Percentiles rank a stretch among this genome's conserved stretches.
These are phyloP conservation scores for Cordyceps fumosorosea DNA, from an alignment of 2,329 filamentous ascomycete species.

Conservation along the genomic window DNA sequence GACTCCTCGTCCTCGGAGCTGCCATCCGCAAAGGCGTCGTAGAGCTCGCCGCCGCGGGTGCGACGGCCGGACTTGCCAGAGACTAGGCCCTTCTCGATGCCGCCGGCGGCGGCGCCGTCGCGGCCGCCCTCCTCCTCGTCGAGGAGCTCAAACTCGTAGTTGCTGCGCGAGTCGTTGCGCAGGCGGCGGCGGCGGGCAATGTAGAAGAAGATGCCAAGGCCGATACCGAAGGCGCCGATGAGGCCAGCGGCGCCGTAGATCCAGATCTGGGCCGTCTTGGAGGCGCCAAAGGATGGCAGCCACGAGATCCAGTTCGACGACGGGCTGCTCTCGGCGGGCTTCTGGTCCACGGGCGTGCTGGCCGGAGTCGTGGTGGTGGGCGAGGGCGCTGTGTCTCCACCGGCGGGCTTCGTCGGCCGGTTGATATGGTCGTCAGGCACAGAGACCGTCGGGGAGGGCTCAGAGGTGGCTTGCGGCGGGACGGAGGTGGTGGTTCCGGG, in stretches of 20 bases:
- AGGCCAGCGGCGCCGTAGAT: slow-evolving; percentile 83
- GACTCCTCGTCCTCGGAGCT: slow-evolving; percentile 53
- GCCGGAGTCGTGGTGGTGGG: slow-evolving; percentile 19
- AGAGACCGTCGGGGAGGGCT: slow-evolving; percentile 37
- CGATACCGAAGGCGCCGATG: slow-evolving; percentile 76
- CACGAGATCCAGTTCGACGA: slow-evolving; percentile 75
- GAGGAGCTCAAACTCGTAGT: slow-evolving; percentile 92
- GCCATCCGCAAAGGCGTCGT: slow-evolving; percentile 94
- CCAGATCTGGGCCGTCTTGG: slow-evolving; percentile 83
- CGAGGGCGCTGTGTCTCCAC: slow-evolving; percentile 25
- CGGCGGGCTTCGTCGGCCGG: slow-evolving; percentile 47
- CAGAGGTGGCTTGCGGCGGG: slow-evolving; percentile 44
- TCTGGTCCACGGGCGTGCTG: slow-evolving; percentile 25
- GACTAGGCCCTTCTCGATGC: slow-evolving; percentile 37
- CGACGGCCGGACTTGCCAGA: slow-evolving; percentile 39
- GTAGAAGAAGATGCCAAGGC: slow-evolving; percentile 75
- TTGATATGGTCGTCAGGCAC: slow-evolving; percentile 58
- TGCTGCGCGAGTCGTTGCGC: slow-evolving; percentile 67
- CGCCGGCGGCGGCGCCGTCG: slow-evolving; percentile 60
- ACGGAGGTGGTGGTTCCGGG: slow-evolving; percentile 31
- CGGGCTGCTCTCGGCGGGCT: slow-evolving; percentile 37
- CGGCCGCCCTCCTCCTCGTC: slow-evolving; percentile 69
- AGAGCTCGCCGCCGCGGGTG: slow-evolving; percentile 76
- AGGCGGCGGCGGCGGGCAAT: slow-evolving; percentile 71
- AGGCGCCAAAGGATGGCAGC: slow-evolving; percentile 85